phyloP scores from a whole-genome alignment of 2,329 filamentous ascomycete species.

The Colletotrichum graminicola region DNA sequence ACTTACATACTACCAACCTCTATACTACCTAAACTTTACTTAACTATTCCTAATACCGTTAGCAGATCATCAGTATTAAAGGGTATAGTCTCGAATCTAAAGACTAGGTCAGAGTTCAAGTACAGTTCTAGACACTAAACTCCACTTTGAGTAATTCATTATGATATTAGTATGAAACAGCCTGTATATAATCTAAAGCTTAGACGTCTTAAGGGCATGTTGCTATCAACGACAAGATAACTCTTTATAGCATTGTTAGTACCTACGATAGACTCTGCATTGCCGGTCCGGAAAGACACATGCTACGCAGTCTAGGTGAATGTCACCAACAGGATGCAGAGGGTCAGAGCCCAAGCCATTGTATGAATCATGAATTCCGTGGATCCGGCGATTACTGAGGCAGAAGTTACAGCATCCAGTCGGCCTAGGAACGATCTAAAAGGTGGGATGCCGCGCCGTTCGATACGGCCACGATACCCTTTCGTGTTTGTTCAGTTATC shows the following conservation, averaged over 20 bases:
- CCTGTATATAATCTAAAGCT: slow-evolving; percentile 34
- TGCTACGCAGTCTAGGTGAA: neutral
- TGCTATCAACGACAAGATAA: slow-evolving; percentile 5
- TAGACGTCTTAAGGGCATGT: slow-evolving; percentile 29
- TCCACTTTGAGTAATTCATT: slow-evolving; percentile 34
- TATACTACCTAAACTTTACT: no score
- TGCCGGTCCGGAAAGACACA: slow-evolving; percentile 11
- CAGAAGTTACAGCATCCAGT: slow-evolving; percentile 24
- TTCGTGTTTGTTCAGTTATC: no score
- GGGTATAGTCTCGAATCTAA: neutral
- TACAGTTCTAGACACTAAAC: slow-evolving; percentile 26
- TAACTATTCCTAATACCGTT: no score
- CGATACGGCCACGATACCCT: no score
- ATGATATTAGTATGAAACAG: slow-evolving; percentile 39
- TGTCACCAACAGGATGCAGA: slow-evolving; percentile 11
- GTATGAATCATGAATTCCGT: slow-evolving; percentile 13
- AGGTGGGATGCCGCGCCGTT: neutral
- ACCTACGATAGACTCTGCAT: neutral
- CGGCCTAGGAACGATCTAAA: neutral
- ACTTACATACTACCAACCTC: no score
- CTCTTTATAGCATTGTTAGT: slow-evolving; percentile 8
- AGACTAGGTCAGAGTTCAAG: neutral
- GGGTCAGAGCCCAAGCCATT: slow-evolving; percentile 5
- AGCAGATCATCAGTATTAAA: neutral
- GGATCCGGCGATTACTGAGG: slow-evolving; percentile 8